Conservation (phyloP, 257 asterid genomes). For the Leonotis leonurus region DNA sequence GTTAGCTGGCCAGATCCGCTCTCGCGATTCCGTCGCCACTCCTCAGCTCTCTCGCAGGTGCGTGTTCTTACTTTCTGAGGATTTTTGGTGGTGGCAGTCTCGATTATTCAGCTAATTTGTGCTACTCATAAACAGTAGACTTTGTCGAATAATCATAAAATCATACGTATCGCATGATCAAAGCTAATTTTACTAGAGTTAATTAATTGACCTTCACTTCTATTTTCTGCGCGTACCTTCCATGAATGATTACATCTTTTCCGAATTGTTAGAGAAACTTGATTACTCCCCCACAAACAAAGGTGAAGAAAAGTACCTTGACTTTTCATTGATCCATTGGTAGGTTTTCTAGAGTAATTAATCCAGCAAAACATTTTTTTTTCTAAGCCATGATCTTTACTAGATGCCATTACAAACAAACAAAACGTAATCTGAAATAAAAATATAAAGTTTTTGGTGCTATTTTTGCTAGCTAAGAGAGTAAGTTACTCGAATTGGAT, state of each 20-base stretch:
- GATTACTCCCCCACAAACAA: not conserved
- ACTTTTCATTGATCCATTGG: not conserved
- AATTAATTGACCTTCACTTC: not conserved
- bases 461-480: not conserved
- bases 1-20: slow-evolving; percentile 35
- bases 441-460: not conserved
- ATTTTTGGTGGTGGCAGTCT: not conserved
- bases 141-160: not conserved
- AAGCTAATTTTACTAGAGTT: not conserved
- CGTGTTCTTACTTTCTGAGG: not conserved
- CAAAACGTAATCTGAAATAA: no score
- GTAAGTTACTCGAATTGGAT: not conserved
- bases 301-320: not conserved
- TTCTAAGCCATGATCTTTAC: not conserved
- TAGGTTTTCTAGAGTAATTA: not conserved
- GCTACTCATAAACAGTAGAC: not conserved
- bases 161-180: not conserved
- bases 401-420: no score
- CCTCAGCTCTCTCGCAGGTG: slow-evolving; percentile 19
- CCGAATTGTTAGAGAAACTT: not conserved
- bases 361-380: not conserved
- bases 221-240: not conserved
- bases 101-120: not conserved
- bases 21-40: slow-evolving; percentile 17
- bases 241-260: not conserved